Conservation (phyloP, 805 yeast species). For the Zygosaccharomyces lentus region DNA sequence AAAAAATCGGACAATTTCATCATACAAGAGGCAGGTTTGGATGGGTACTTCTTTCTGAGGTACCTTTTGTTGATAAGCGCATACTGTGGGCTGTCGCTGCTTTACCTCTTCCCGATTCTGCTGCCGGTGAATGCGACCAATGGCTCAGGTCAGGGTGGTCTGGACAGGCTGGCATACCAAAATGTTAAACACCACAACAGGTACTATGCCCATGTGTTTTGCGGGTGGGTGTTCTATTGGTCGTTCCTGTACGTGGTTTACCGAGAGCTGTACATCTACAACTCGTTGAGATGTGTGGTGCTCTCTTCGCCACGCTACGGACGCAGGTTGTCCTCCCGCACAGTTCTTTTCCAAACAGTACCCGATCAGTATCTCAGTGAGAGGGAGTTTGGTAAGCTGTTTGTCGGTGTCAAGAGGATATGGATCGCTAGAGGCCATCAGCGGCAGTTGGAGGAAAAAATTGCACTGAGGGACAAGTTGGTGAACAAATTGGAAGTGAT, state of each 20-base stretch:
- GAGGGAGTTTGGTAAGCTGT: constrained; percentile 65
- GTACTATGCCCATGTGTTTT: constrained; percentile 81
- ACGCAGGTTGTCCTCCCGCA: constrained; percentile 66
- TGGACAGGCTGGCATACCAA: constrained; percentile 73
- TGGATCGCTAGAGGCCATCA: constrained; percentile 69
- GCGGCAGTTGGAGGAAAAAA: constrained; percentile 49
- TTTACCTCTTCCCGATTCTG: constrained; percentile 58
- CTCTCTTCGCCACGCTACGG: constrained; percentile 80
- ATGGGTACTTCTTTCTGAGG: constrained; percentile 86
- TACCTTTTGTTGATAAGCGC: constrained; percentile 57
- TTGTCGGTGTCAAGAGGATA: constrained; percentile 76
- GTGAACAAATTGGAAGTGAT: constrained; percentile 65
- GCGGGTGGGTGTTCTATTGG: constrained; percentile 78
- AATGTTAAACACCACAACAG: constrained; percentile 58
- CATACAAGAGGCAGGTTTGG: constrained; percentile 86
- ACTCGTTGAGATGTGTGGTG: constrained; percentile 71
- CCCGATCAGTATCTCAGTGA: constrained; percentile 72
- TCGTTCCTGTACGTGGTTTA: constrained; percentile 65
- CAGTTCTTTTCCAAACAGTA: constrained; percentile 79
- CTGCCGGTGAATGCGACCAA: constrained; percentile 79
- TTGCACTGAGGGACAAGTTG: constrained; percentile 54
- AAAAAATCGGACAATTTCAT: constrained; percentile 68
- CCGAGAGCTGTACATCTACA: constrained; percentile 75
- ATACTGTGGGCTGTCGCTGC: constrained; percentile 51
- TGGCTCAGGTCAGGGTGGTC: constrained; percentile 59